Conservation (phyloP, 2,329 filamentous ascomycete genomes). For the Dothistroma pini region DNA sequence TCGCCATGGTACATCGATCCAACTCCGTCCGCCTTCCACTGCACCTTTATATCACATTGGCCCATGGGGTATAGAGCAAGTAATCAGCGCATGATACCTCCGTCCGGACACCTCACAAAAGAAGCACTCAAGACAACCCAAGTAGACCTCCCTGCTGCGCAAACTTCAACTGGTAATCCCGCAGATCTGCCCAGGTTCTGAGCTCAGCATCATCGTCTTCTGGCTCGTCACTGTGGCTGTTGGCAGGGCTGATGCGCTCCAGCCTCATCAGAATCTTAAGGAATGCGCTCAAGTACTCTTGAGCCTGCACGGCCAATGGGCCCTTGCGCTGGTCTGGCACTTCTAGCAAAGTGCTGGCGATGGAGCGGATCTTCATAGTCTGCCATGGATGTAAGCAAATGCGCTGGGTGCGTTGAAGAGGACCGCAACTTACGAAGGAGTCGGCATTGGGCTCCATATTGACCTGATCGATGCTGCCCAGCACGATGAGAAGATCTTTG, state of each 20-base stretch:
- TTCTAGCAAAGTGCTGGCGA: conserved; percentile 75
- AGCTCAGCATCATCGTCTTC: conserved; percentile 72
- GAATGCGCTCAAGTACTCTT: conserved; percentile 68
- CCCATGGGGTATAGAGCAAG: conserved; percentile 21
- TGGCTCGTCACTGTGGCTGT: conserved; percentile 40
- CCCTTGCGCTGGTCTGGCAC: conserved; percentile 53
- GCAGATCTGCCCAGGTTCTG: conserved; percentile 71
- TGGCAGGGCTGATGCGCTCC: conserved; percentile 58
- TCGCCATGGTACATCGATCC: conserved; percentile 11
- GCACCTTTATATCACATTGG: conserved; percentile 16
- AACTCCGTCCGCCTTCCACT: conserved; percentile 5
- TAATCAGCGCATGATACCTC: conserved; percentile 7
- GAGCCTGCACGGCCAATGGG: conserved; percentile 55
- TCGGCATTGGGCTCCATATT: conserved; percentile 74
- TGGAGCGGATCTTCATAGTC: conserved; percentile 80
- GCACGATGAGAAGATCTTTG: conserved; percentile 69
- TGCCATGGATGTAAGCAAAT: conserved; percentile 28
- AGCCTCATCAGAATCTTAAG: conserved; percentile 71
- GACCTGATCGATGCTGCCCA: conserved; percentile 74
- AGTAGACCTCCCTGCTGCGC: conserved; percentile 59
- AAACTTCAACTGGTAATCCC: conserved; percentile 73
- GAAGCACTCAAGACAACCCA: conserved; percentile 25
- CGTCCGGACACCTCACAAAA: conserved; percentile 2
- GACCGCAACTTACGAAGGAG: conserved; percentile 53
- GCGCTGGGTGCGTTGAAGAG: background rate